Percentiles rank a stretch among this genome's conserved stretches.
phyloP scores from a whole-genome alignment of 2,329 filamentous ascomycete genomes.

The Penicillium fuscoglaucum region DNA sequence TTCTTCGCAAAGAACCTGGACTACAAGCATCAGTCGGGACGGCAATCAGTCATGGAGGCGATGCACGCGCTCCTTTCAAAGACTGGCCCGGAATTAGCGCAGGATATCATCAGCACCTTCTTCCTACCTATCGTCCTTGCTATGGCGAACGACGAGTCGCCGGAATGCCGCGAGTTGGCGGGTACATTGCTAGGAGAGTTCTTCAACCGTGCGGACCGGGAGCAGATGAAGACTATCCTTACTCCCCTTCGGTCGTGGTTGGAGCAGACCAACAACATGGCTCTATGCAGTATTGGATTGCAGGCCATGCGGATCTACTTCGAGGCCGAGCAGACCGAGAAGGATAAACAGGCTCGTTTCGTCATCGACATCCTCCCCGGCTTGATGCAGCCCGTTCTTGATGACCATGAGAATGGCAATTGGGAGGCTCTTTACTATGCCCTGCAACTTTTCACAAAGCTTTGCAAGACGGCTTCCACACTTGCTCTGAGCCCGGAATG shows the following conservation, averaged over 20 bases:
- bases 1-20: constrained; percentile 90
- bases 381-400: constrained; percentile 55
- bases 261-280: constrained; percentile 68
- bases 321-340: constrained; percentile 64
- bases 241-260: constrained; percentile 73
- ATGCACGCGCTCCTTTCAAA: constrained; percentile 84
- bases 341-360: constrained; percentile 66
- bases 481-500: constrained; percentile 62
- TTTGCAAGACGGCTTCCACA: constrained; percentile 66
- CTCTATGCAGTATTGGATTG: constrained; percentile 71
- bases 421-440: constrained; percentile 75
- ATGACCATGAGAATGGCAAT: constrained; percentile 52
- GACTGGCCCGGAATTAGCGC: constrained; percentile 75
- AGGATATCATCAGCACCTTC: constrained; percentile 76
- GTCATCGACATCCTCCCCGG: constrained; percentile 56
- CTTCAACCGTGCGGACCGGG: constrained; percentile 74
- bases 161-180: constrained; percentile 80
- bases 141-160: constrained; percentile 83
- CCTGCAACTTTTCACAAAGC: constrained; percentile 66
- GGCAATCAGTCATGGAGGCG: constrained; percentile 90
- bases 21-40: constrained; percentile 83
- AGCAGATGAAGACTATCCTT: constrained; percentile 70
- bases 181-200: constrained; percentile 76
- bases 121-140: constrained; percentile 86
- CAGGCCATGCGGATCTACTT: constrained; percentile 84